phyloP scores from a whole-genome alignment of 129 eudicot genomes.

The Helianthus annuus region DNA sequence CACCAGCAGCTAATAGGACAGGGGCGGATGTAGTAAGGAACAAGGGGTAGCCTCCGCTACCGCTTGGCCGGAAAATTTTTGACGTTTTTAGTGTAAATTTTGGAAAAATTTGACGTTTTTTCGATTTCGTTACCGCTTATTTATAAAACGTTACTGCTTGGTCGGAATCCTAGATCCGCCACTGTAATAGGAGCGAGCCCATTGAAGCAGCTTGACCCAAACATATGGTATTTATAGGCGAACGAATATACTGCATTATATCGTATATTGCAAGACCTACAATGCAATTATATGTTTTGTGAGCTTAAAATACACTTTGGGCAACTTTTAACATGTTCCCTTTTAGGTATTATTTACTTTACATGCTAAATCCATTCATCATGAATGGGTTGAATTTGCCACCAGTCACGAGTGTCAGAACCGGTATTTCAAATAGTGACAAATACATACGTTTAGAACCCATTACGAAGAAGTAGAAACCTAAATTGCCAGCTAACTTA shows the following conservation, averaged over 20 bases:
- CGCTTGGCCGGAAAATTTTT: no score
- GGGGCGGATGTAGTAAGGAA: no score
- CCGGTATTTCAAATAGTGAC: background rate
- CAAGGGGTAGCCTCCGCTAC: no score
- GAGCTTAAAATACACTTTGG: background rate
- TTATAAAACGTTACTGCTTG: no score
- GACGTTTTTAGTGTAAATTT: no score
- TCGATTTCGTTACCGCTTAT: no score
- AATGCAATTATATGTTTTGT: background rate
- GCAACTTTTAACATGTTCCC: background rate
- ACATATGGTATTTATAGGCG: constrained; percentile 79
- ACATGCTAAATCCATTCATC: background rate
- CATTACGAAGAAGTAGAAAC: background rate
- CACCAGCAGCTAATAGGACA: constrained; percentile 89
- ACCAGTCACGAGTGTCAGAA: background rate
- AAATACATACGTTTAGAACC: background rate
- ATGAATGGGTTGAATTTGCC: background rate
- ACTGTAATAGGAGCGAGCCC: constrained; percentile 90
- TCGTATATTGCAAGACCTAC: constrained; percentile 95
- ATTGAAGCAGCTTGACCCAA: constrained; percentile 95
- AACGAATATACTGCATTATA: constrained; percentile 93
- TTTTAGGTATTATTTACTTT: background rate
- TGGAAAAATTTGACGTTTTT: no score
- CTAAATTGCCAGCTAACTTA: background rate
- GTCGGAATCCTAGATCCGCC: no score